phyloP scores from a whole-genome alignment of 2,329 filamentous ascomycete species.

The Myotisia sp. region DNA sequence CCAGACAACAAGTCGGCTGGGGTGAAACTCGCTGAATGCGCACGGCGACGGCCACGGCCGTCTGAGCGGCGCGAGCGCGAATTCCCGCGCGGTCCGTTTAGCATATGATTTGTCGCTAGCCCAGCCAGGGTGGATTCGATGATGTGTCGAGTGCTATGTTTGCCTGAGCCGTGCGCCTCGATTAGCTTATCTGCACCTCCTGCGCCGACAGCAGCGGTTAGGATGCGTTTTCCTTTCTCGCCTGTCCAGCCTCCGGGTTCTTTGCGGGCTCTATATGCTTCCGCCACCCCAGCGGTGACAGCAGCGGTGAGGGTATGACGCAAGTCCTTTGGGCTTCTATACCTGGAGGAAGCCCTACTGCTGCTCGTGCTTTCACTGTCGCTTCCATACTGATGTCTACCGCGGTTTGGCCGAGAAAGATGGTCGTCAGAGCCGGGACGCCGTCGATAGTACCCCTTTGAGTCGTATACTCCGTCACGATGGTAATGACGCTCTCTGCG shows the following conservation, averaged over 20 bases:
- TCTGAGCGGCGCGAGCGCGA: too few relatives aligned
- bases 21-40: constrained; percentile 23
- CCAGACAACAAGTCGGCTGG: too few relatives aligned
- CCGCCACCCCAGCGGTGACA: constrained; percentile 74
- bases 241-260: constrained; percentile 81
- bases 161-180: constrained; percentile 38
- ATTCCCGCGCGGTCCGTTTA: constrained; percentile 66
- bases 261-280: constrained; percentile 81
- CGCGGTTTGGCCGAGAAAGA: not conserved
- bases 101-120: constrained; percentile 67
- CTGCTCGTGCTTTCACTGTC: too few relatives aligned
- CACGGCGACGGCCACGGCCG: constrained; percentile 40
- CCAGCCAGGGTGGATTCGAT: constrained; percentile 80
- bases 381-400: constrained; percentile 23
- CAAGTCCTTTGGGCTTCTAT: constrained; percentile 48
- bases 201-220: constrained; percentile 74
- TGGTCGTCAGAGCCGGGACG: constrained; percentile 1
- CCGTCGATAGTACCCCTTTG: constrained; percentile 20
- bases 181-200: constrained; percentile 70
- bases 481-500: constrained; percentile 20
- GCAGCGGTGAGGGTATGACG: constrained; percentile 86
- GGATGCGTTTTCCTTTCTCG: constrained; percentile 77
- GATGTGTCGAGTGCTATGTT: constrained; percentile 65
- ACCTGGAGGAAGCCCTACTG: too few relatives aligned
- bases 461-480: constrained; percentile 39